Conservation (phyloP, 1,139 yeast genomes). For the Entelexis paramagnoliae region DNA sequence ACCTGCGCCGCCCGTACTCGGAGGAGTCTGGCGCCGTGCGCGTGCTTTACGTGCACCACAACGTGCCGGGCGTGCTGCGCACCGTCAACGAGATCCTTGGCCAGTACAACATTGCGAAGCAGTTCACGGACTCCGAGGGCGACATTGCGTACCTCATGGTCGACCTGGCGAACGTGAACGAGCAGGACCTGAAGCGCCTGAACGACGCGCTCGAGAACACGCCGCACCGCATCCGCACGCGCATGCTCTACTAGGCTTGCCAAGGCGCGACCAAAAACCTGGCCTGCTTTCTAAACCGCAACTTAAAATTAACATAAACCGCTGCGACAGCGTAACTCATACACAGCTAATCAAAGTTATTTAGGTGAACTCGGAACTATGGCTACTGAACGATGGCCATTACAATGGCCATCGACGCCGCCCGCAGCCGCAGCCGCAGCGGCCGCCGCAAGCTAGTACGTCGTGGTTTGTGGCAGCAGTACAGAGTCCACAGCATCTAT, state of each 20-base stretch:
- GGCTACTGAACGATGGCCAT: too few relatives aligned
- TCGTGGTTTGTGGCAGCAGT: too few relatives aligned
- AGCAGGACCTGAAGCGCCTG: constrained; percentile 70
- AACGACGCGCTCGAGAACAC: constrained; percentile 84
- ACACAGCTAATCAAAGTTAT: too few relatives aligned
- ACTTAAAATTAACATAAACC: too few relatives aligned
- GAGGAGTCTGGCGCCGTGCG: constrained; percentile 80
- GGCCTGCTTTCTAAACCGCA: too few relatives aligned
- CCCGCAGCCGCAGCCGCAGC: too few relatives aligned
- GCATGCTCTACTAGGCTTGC: constrained; percentile 64
- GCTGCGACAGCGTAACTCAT: too few relatives aligned
- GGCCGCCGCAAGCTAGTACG: too few relatives aligned
- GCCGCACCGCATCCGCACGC: constrained; percentile 81
- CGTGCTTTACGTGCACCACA: constrained; percentile 90
- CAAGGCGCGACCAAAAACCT: too few relatives aligned
- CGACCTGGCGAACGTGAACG: constrained; percentile 80
- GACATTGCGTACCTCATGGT: constrained; percentile 97
- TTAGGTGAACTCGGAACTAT: too few relatives aligned
- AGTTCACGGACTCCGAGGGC: constrained; percentile 91
- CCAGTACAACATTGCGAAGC: constrained; percentile 93
- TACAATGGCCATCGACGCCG: too few relatives aligned
- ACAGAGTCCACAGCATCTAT: too few relatives aligned
- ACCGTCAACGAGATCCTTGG: constrained; percentile 94
- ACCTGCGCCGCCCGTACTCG: constrained; percentile 68
- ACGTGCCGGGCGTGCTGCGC: constrained; percentile 97